Evolutionary conservation across 179 eudicot genomes (phyloP).

Genomic region (Gypsophila paniculata): DNA sequence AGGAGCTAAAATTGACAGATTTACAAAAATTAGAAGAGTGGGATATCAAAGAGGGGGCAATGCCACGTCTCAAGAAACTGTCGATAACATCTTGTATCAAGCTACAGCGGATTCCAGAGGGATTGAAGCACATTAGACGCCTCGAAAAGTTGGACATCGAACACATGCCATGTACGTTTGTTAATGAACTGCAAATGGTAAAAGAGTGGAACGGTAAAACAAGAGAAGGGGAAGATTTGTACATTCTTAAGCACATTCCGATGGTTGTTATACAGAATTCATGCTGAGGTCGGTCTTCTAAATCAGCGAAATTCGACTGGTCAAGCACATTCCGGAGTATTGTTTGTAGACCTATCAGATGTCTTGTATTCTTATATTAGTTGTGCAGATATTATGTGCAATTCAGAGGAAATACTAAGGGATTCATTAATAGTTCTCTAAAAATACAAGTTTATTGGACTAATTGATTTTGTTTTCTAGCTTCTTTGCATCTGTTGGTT

Average conservation of each 20-base stretch:
- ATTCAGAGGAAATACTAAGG: too few relatives aligned
- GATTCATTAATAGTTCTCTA: too few relatives aligned
- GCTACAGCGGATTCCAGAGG: slow-evolving; percentile 26
- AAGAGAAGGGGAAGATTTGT: slow-evolving; percentile 31
- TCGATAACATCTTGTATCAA: slow-evolving; percentile 12
- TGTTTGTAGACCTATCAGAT: too few relatives aligned
- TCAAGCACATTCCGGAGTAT: too few relatives aligned
- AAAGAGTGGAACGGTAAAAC: background rate
- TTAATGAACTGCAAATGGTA: slow-evolving; percentile 11
- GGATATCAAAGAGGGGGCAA: slow-evolving; percentile 26
- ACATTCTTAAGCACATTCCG: slow-evolving; percentile 29
- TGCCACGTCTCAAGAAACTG: slow-evolving; percentile 25
- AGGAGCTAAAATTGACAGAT: slow-evolving; percentile 16
- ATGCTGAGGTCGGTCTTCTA: background rate
- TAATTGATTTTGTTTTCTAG: too few relatives aligned
- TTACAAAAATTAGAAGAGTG: slow-evolving; percentile 26
- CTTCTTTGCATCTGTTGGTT: too few relatives aligned
- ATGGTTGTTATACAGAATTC: slow-evolving; percentile 7
- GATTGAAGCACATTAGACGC: slow-evolving; percentile 20
- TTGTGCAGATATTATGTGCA: too few relatives aligned
- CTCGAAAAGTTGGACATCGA: slow-evolving; percentile 23
- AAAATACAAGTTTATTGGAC: too few relatives aligned
- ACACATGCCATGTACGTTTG: slow-evolving; percentile 24
- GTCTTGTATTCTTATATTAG: too few relatives aligned
- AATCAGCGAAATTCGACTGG: background rate